phyloP scores from a whole-genome alignment of 805 yeast species.

The Kluyveromyces wickerhamii region DNA sequence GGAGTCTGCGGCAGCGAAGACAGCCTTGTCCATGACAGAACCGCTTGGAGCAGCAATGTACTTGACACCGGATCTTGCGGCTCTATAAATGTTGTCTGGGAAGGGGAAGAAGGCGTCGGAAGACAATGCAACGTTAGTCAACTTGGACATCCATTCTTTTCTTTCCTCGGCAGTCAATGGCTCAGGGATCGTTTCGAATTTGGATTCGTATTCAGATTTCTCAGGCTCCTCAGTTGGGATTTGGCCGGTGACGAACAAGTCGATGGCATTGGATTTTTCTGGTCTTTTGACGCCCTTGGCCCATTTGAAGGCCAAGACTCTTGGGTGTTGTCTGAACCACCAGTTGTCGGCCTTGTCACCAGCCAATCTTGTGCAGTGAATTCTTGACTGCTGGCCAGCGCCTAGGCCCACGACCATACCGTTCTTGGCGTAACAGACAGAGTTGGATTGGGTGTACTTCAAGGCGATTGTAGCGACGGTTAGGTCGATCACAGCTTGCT shows the following conservation, averaged over 20 bases:
- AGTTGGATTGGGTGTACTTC: slow-evolving; percentile 97
- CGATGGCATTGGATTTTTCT: slow-evolving; percentile 97
- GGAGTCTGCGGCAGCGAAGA: slow-evolving; percentile 90
- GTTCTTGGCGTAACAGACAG: slow-evolving; percentile 95
- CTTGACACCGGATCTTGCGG: slow-evolving; percentile 93
- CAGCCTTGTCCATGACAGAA: slow-evolving; percentile 95
- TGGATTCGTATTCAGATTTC: slow-evolving; percentile 82
- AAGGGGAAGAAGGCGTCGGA: slow-evolving; percentile 99
- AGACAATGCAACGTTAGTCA: slow-evolving; percentile 81
- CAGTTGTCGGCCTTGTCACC: slow-evolving; percentile 99
- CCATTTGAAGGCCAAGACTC: slow-evolving; percentile 89
- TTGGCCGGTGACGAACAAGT: slow-evolving; percentile 83
- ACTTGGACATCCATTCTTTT: slow-evolving; percentile 74
- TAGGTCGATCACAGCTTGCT: slow-evolving; percentile 87
- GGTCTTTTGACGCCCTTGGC: slow-evolving; percentile 98
- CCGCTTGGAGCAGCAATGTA: slow-evolving; percentile 96
- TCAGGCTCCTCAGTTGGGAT: slow-evolving; percentile 90
- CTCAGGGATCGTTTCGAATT: slow-evolving; percentile 74
- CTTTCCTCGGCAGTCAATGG: slow-evolving; percentile 81
- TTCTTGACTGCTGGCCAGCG: slow-evolving; percentile 99
- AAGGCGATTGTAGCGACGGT: slow-evolving; percentile 96
- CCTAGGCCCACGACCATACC: slow-evolving; percentile 99
- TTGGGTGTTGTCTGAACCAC: slow-evolving; percentile 99
- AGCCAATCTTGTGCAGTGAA: slow-evolving; percentile 98
- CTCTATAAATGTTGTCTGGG: slow-evolving; percentile 98